Base-by-base conservation (phyloP, 768 basidiomycete genomes). In the Mycena epipterygia region DNA sequence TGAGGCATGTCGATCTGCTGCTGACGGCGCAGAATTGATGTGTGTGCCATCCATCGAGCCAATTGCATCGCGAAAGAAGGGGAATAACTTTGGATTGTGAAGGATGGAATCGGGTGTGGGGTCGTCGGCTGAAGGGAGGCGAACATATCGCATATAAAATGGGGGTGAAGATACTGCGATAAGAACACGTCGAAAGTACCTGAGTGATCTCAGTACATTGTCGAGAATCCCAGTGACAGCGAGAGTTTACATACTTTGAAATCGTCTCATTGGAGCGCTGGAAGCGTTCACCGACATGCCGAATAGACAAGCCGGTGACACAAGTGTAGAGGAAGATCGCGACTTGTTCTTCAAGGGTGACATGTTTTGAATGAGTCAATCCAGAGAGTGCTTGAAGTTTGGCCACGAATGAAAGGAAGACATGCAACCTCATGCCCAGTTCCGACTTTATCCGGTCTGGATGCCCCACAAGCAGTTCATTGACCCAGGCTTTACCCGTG, bases 31-130 rank as follows among this genome's bases (percentile, higher is more conserved):
- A 32, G 66, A 71, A 37, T 33, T 17, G 25, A 79, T 77, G 49
- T 78, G 75, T n/a, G 71, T 78, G 16, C 77, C 75, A 68, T 79
- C 76, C 32, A 80, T 64, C 1, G 73, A 76, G 35, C 77, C 73
- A 29, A 79, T 56, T 19, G 56, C 68, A 52, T 75, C 67, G 27
- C 68, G 49, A 64, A 80, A 76, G 59, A 76, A 80, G 4, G 76
- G 79, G 55, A 63, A 74, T 42, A 74, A 75, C 49, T 79, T 78
- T 17, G 62, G 73, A 46, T 76, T 74, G 16, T 66, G 42, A 3
- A 32, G 48, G 29, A 80, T 74, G 23, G 69, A 48, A 1, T 35
- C 33, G 9, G 55, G 12, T 6, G 35, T 23, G 3, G 55, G 55
- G 41, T 42, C 41, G 17, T 42, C 19, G 17, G 17, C 41, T 5